A percentile compares a stretch with the other conserved stretches of the same genome.
Conservation (phyloP, 2,329 filamentous ascomycete genomes). For the Curvularia sp. region DNA sequence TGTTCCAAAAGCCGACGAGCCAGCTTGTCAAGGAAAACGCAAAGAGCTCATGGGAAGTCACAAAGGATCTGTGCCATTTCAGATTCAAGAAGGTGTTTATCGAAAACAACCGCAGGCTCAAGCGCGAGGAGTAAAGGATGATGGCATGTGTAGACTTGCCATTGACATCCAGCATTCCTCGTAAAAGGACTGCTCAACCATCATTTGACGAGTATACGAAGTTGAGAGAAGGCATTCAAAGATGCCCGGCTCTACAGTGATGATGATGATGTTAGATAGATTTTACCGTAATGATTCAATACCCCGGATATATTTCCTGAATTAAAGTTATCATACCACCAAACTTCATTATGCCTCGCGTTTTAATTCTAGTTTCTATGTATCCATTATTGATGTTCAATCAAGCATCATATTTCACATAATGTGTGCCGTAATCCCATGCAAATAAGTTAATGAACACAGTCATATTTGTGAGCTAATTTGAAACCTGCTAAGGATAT, state of each 20-base stretch:
- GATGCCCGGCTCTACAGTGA: not conserved
- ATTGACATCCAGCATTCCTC: not conserved
- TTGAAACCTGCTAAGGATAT: not conserved
- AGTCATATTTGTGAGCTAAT: not conserved
- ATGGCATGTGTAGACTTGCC: not conserved
- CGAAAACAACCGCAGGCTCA: constrained; percentile 37
- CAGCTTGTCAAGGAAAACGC: constrained; percentile 63
- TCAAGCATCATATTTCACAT: too few species aligned
- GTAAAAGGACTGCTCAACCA: not conserved
- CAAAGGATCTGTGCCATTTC: constrained; percentile 54
- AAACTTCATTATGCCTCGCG: not conserved
- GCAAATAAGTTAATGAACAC: too few species aligned
- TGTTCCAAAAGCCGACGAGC: constrained; percentile 69
- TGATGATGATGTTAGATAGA: not conserved
- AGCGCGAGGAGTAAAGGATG: constrained; percentile 16
- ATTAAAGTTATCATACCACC: not conserved
- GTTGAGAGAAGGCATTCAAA: not conserved
- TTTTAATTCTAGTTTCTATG: not conserved
- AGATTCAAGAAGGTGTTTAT: constrained; percentile 60
- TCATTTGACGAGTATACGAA: not conserved
- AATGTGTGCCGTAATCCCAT: too few species aligned
- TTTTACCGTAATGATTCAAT: constrained; percentile 1
- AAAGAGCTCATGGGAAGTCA: constrained; percentile 54
- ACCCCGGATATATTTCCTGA: constrained; percentile 2
- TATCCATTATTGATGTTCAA: not conserved